Base-by-base conservation (phyloP, 2,329 filamentous ascomycete species). In the Thelonectria blattea region DNA sequence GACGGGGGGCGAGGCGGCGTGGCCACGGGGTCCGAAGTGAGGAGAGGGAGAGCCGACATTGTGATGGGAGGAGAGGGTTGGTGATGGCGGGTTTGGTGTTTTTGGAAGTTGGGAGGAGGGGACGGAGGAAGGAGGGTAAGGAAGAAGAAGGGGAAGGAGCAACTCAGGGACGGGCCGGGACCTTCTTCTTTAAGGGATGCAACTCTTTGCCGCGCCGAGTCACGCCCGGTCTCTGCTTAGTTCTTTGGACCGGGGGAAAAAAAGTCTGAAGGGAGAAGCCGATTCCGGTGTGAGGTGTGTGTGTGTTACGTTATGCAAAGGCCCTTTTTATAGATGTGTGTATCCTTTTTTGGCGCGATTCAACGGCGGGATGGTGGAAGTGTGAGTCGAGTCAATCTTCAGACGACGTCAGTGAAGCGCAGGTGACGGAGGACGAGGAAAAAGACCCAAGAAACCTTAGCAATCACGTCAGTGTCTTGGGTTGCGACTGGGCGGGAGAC, bases 1-100 rank as follows among this genome's bases (percentile, higher is more conserved):
- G 91, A 89, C 58, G 76, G 86, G 49, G 89, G 86, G 65, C 89
- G 84, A 52, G 90, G 88, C 65, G 91, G 91, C 59, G 91, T 93
- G 71, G 89, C 85, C 72, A 91, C 88, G 54, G 86, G 80, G 69
- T 85, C 82, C 65, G 74, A 68, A 45, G 69, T 69, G 56, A 72
- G 67, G 56, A 74, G 65, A 51, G 60, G 60, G 27, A 60, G 48
- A 46, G 55, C 56, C 47, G 68, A 68, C 68, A 70, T 70, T 10
- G 27, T 63, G 46, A 18, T 58, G 43, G 14, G 52, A 47, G 42
- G 24, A 43, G 22, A 14, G 6, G 22, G 22, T 34, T 15, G 46
- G 12, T 15, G 43, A 20, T 12, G 42, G 17, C n/a, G 17, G 34
- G 39, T 42, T 59, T 46, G 18, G 27, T 22, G 11, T 4, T 24